Evolutionary conservation across 352 stramenopile species (phyloP).

Genomic region (Pythium angustatum): DNA sequence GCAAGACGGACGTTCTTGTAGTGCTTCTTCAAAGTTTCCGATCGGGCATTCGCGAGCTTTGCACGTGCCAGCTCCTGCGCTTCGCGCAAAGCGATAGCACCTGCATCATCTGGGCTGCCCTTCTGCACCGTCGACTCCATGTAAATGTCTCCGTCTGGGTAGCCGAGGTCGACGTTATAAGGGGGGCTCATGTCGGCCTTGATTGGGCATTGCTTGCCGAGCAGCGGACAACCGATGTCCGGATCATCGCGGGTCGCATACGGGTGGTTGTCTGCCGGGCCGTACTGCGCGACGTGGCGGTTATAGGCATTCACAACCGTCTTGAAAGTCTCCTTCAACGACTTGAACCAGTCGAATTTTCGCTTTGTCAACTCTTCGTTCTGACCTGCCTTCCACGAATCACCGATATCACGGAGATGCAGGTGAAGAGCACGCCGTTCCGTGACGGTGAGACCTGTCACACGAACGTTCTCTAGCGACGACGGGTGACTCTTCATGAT

Average conservation of each 20-base stretch:
- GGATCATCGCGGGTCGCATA: slow-evolving; percentile 85
- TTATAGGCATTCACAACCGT: slow-evolving; percentile 91
- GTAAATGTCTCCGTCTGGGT: slow-evolving; percentile 79
- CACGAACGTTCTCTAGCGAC: slow-evolving; percentile 88
- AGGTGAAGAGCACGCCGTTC: slow-evolving; percentile 89
- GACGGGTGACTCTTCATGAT: slow-evolving; percentile 90
- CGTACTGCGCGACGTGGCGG: slow-evolving; percentile 90
- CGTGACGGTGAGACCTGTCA: slow-evolving; percentile 90
- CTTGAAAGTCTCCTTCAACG: slow-evolving; percentile 93
- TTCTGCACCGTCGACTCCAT: slow-evolving; percentile 72
- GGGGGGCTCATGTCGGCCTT: slow-evolving; percentile 77
- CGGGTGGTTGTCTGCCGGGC: slow-evolving; percentile 84
- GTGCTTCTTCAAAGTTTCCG: slow-evolving; percentile 83
- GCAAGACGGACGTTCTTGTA: slow-evolving; percentile 85
- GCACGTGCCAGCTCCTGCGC: slow-evolving; percentile 53
- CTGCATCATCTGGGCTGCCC: slow-evolving; percentile 68
- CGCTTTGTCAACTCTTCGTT: slow-evolving; percentile 92
- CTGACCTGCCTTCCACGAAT: slow-evolving; percentile 87
- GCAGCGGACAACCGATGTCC: slow-evolving; percentile 81
- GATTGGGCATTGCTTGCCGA: slow-evolving; percentile 91
- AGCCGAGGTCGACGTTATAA: slow-evolving; percentile 83
- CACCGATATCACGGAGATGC: slow-evolving; percentile 82
- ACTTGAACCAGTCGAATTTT: slow-evolving; percentile 92
- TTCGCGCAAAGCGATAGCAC: slow-evolving; percentile 65
- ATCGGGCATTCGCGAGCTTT: slow-evolving; percentile 76